phyloP scores from a whole-genome alignment of 2,329 filamentous ascomycete genomes.

The Neonectria coccinea region DNA sequence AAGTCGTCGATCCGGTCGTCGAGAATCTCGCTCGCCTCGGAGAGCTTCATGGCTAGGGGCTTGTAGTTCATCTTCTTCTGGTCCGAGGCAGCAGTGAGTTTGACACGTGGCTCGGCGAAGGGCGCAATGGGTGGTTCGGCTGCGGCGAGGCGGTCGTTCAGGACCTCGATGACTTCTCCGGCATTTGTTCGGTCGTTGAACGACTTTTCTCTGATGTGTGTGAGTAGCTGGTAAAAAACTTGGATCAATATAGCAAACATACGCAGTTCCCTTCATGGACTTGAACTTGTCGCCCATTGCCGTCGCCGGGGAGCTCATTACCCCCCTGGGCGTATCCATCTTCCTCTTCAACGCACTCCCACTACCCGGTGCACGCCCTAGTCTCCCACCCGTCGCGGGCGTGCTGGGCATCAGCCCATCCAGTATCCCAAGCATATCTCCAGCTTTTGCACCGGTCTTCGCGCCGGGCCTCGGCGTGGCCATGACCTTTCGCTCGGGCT shows the following conservation, averaged over 20 bases:
- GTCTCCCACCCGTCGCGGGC: conserved; percentile 59
- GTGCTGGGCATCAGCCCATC: conserved; percentile 77
- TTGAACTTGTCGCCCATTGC: conserved; percentile 51
- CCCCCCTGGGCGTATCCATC: conserved; percentile 44
- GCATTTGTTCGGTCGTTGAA: conserved; percentile 84
- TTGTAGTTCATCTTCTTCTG: conserved; percentile 92
- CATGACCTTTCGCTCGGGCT: conserved; percentile 70
- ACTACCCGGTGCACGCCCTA: conserved; percentile 51
- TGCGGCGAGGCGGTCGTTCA: conserved; percentile 79
- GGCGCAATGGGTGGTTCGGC: conserved; percentile 78
- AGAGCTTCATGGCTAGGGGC: conserved; percentile 93
- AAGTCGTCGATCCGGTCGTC: conserved; percentile 97
- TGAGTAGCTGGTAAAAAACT: conserved; percentile 12
- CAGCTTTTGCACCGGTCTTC: conserved; percentile 63
- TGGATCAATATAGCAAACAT: conserved; percentile 25
- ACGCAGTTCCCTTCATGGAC: conserved; percentile 47
- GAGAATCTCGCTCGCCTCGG: conserved; percentile 90
- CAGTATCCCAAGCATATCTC: conserved; percentile 87
- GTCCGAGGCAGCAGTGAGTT: conserved; percentile 87
- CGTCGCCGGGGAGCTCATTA: conserved; percentile 50
- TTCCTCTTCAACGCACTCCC: conserved; percentile 50
- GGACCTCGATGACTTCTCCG: conserved; percentile 83
- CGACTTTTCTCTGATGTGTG: conserved; percentile 42
- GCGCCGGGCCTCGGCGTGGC: conserved; percentile 71
- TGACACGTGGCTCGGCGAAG: conserved; percentile 81